Evolutionary conservation across 139 green algal genomes (phyloP).

Genomic region (Tetraselmis chui): DNA sequence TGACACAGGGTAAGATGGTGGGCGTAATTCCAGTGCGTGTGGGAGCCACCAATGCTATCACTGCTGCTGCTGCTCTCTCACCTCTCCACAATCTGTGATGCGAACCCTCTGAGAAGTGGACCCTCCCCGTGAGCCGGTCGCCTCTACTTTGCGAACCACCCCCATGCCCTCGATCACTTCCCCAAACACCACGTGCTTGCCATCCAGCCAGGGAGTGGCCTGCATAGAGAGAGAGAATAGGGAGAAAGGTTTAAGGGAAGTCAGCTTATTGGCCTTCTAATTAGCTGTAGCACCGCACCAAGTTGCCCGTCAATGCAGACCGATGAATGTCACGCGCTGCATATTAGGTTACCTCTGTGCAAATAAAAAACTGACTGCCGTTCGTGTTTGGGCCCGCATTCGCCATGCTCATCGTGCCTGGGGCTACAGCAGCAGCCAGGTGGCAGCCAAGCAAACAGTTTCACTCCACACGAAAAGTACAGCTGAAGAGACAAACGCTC

Average conservation of each 20-base stretch:
- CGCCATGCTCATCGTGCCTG: constrained; percentile 59
- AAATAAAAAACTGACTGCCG: constrained; percentile 70
- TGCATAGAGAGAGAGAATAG: no score
- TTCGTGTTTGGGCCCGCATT: constrained; percentile 68
- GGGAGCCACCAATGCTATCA: no score
- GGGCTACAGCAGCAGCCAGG: constrained; percentile 13
- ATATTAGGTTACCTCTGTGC: constrained; percentile 45
- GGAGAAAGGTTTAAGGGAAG: no score
- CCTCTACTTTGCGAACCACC: constrained; percentile 66
- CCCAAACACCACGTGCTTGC: constrained; percentile 85
- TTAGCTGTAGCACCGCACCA: no score
- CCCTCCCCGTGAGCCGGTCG: constrained; percentile 49
- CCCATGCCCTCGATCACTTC: constrained; percentile 75
- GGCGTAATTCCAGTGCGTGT: no score
- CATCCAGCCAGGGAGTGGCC: constrained; percentile 68
- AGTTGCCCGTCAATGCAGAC: no score
- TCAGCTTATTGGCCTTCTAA: no score
- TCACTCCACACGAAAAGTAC: constrained; percentile 27
- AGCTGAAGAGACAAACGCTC: no score
- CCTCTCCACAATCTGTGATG: constrained; percentile 56
- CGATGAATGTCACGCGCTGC: no score
- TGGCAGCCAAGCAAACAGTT: not conserved
- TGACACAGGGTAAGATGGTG: no score
- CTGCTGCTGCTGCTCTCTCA: no score
- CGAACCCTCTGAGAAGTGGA: constrained; percentile 32